Evolutionary conservation across 148 eudicot genomes (phyloP).

Genomic region (Cornus florida): DNA sequence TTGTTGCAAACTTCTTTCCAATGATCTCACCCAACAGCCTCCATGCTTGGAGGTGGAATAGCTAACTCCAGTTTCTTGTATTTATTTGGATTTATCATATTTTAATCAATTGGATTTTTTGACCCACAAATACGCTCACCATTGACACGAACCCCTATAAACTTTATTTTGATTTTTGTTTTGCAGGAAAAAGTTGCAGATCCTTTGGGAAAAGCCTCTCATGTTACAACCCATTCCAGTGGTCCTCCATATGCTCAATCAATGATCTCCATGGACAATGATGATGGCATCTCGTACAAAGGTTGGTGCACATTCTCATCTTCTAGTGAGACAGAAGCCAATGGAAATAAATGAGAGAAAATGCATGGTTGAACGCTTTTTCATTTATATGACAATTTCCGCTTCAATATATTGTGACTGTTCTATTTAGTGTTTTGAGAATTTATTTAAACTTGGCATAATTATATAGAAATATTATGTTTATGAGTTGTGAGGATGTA

Average conservation of each 20-base stretch:
- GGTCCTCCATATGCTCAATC: constrained; percentile 54
- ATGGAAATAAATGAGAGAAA: background rate
- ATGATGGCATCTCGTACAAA: background rate
- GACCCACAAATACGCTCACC: background rate
- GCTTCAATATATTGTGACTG: background rate
- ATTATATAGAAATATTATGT: no score
- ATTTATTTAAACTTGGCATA: background rate
- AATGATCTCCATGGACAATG: constrained; percentile 30
- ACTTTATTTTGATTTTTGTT: background rate
- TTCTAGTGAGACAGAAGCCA: background rate
- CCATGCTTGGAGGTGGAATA: background rate
- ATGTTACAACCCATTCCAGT: constrained; percentile 48
- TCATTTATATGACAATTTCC: background rate
- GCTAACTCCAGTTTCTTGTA: background rate
- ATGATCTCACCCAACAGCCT: background rate
- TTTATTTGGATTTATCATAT: background rate
- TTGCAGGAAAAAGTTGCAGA: constrained; percentile 70
- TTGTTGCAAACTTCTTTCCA: background rate
- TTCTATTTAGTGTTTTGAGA: background rate
- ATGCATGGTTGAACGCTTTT: background rate
- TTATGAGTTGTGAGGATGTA: no score
- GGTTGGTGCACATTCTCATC: background rate
- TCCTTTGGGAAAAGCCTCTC: constrained; percentile 54
- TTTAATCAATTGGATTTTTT: background rate
- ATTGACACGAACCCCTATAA: background rate